Conservation (phyloP, 192 early-diverging fungal species). For the Backusella mclennaniae region DNA sequence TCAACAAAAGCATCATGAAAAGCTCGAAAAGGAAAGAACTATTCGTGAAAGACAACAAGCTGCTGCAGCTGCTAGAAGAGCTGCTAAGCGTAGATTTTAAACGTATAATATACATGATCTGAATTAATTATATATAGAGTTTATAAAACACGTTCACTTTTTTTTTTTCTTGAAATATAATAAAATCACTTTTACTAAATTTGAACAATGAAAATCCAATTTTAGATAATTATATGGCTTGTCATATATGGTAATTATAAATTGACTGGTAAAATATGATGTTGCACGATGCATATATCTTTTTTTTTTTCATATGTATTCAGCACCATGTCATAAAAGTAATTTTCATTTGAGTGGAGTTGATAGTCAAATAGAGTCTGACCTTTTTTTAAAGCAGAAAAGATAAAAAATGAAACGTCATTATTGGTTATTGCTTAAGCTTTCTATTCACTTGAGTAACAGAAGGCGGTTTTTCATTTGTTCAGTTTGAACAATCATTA, state of each 20-base stretch:
- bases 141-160: neutral
- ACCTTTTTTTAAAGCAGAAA: neutral
- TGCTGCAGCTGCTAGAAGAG: constrained; percentile 33
- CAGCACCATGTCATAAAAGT: neutral
- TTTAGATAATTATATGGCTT: neutral
- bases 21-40: constrained; percentile 32
- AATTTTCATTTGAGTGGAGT: too few relatives aligned
- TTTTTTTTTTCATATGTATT: neutral
- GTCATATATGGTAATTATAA: neutral
- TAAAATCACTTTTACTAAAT: neutral
- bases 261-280: neutral
- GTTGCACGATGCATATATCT: neutral
- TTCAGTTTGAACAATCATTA: neutral
- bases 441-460: neutral
- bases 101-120: neutral
- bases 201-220: neutral
- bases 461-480: neutral
- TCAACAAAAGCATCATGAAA: constrained; percentile 23
- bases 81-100: constrained; percentile 36
- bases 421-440: neutral
- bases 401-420: neutral
- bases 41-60: constrained; percentile 41
- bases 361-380: too few relatives aligned
- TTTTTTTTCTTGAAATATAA: neutral
- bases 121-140: neutral